These are phyloP conservation scores for Linum lewisii DNA, from an alignment of 345 rosid genomes.

Conservation along the genomic window DNA sequence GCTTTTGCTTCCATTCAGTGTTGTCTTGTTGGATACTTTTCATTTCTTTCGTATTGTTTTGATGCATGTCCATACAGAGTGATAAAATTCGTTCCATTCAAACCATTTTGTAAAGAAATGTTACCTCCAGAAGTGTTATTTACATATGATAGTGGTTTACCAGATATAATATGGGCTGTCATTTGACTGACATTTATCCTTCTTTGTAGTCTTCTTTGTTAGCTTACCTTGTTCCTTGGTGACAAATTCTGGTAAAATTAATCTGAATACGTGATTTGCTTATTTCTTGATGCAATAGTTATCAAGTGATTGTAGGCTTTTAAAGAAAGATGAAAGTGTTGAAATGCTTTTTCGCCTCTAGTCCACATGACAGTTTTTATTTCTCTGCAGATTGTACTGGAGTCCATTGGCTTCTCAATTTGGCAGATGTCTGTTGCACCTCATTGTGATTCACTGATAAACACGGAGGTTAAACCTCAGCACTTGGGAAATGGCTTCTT, in stretches of 20 bases:
- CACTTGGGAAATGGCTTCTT: conserved; percentile 44
- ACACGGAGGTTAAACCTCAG: conserved; percentile 23
- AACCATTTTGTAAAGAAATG: no score
- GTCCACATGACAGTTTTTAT: neutral
- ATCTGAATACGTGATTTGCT: neutral
- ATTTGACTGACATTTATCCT: no score
- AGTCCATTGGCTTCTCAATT: conserved; percentile 67
- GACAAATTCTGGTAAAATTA: neutral
- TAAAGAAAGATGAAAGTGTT: neutral
- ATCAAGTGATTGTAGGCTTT: neutral
- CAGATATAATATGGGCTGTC: no score
- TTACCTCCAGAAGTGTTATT: no score
- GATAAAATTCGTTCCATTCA: no score
- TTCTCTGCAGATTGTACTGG: conserved; percentile 50
- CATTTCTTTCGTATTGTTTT: conserved; percentile 1
- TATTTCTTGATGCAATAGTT: neutral
- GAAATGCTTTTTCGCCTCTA: neutral
- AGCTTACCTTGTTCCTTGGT: no score
- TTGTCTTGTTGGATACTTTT: neutral
- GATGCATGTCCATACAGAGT: no score
- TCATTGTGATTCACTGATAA: neutral
- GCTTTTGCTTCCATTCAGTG: neutral
- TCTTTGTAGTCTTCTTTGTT: no score
- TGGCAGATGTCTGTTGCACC: conserved; percentile 93
- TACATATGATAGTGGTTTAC: no score